Conservation (phyloP, 2,329 filamentous ascomycete species). For the Didymella segeticola region DNA sequence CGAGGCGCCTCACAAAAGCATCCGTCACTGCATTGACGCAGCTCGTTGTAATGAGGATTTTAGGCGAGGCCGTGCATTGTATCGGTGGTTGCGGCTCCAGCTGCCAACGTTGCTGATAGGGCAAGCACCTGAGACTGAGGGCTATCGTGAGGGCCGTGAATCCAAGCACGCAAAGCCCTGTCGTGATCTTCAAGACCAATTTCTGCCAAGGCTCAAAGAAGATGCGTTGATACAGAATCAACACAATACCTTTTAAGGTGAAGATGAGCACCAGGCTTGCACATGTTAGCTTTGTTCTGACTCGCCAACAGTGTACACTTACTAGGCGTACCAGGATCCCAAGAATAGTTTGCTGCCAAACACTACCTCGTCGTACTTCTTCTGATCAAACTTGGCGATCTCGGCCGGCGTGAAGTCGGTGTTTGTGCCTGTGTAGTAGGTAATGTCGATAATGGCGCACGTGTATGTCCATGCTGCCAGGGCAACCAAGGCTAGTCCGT, state of each 20-base stretch:
- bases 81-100: conserved; percentile 11
- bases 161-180: conserved; percentile 11
- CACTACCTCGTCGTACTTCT: conserved; percentile 7
- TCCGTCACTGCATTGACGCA: conserved; percentile 22
- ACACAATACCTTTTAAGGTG: conserved; percentile 22
- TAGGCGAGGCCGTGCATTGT: conserved; percentile 15
- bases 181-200: conserved; percentile 13
- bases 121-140: conserved; percentile 17
- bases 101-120: conserved; percentile 9
- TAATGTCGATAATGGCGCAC: conserved; percentile 13
- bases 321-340: conserved; percentile 22
- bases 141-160: conserved; percentile 7
- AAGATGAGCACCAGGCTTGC: conserved; percentile 16
- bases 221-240: conserved; percentile 21
- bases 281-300: background rate
- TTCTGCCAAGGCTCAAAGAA: conserved; percentile 19
- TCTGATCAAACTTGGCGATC: conserved; percentile 8
- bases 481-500: conserved; percentile 9
- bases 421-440: conserved; percentile 20
- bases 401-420: conserved; percentile 16
- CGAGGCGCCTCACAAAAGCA: conserved; percentile 2
- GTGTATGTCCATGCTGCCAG: conserved; percentile 15
- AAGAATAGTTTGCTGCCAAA: conserved; percentile 21
- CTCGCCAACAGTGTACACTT: background rate
- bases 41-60: conserved; percentile 18